These are phyloP conservation scores for Diutina neorugosa DNA, from an alignment of 1,139 yeast species.

Conservation along the genomic window DNA sequence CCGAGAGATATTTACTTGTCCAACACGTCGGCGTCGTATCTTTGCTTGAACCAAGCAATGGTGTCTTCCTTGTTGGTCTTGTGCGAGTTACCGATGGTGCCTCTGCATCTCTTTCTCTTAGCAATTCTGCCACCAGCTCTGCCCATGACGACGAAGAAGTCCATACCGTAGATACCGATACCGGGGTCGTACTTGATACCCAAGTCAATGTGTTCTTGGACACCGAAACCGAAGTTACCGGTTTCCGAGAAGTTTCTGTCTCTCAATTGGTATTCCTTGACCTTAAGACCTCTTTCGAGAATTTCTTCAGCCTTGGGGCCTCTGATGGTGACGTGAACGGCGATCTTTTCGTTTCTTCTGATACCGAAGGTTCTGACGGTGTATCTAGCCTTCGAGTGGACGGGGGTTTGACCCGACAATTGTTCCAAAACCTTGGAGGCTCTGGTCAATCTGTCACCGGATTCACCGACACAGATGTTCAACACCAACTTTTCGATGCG, in stretches of 20 bases:
- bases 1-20: slow-evolving; percentile 40
- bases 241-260: slow-evolving; percentile 92
- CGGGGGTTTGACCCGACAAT: slow-evolving; percentile 99
- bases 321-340: slow-evolving; percentile 98
- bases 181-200: slow-evolving; percentile 99
- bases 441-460: slow-evolving; percentile 99
- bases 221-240: slow-evolving; percentile 99
- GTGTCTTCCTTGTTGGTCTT: slow-evolving; percentile 88
- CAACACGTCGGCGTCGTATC: slow-evolving; percentile 97
- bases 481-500: slow-evolving; percentile 98
- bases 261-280: slow-evolving; percentile 96
- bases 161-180: slow-evolving; percentile 99
- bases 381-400: slow-evolving; percentile 99
- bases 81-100: slow-evolving; percentile 88
- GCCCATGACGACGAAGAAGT: slow-evolving; percentile 98
- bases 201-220: slow-evolving; percentile 98
- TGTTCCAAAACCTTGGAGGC: slow-evolving; percentile 99
- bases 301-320: slow-evolving; percentile 99
- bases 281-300: slow-evolving; percentile 99
- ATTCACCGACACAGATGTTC: slow-evolving; percentile 99
- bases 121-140: slow-evolving; percentile 99
- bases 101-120: slow-evolving; percentile 96
- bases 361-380: slow-evolving; percentile 99
- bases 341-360: slow-evolving; percentile 99
- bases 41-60: slow-evolving; percentile 98